phyloP scores from a whole-genome alignment of 75 land plant species.

The Cupressus sempervirens region DNA sequence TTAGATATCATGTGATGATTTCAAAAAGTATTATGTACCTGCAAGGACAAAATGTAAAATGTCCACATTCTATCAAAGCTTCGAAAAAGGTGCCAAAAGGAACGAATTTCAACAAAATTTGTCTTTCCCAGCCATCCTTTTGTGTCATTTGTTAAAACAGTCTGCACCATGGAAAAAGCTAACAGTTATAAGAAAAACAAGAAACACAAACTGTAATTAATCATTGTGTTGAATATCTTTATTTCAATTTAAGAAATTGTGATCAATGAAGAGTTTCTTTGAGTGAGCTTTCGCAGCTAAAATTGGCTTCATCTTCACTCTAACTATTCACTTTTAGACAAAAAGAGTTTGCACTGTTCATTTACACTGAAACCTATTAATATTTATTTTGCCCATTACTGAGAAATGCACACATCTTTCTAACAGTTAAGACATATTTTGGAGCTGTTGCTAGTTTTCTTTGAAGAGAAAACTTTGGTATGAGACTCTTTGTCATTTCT shows the following conservation, averaged over 20 bases:
- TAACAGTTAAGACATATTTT: neutral
- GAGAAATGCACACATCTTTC: neutral
- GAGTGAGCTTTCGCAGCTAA: neutral
- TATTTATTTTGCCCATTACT: neutral
- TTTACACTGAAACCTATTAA: neutral
- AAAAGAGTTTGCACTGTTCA: neutral
- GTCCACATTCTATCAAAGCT: slow-evolving; percentile 99
- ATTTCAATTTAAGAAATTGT: neutral
- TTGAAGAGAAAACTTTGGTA: neutral
- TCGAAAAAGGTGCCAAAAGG: slow-evolving; percentile 95
- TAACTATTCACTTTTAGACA: neutral
- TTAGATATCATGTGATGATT: neutral
- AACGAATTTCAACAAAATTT: slow-evolving; percentile 93
- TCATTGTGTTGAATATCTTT: neutral
- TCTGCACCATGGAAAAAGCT: neutral
- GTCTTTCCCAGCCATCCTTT: slow-evolving; percentile 71
- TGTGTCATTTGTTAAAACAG: neutral
- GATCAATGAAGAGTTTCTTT: neutral
- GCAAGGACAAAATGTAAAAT: slow-evolving; percentile 78
- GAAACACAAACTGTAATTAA: neutral
- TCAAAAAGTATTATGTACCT: slow-evolving; percentile 39
- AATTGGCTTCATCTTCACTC: neutral
- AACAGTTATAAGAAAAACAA: neutral
- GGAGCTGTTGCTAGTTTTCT: too few relatives aligned
- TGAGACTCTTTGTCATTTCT: neutral